These are phyloP conservation scores for Pelargonium citronellum DNA, from an alignment of 441 rosid genomes.

Conservation along the genomic window DNA sequence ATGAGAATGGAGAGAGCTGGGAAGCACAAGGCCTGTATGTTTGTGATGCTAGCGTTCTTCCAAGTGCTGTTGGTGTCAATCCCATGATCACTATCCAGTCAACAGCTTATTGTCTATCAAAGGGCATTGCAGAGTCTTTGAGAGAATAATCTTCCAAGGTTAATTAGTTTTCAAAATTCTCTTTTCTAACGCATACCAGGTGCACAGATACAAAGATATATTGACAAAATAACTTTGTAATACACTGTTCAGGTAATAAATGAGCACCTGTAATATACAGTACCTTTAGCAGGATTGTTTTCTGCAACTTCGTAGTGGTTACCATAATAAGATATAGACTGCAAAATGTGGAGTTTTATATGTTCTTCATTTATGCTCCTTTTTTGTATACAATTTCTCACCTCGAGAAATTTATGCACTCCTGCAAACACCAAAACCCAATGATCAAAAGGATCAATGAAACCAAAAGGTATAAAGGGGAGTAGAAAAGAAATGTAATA, in stretches of 20 bases:
- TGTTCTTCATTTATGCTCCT: background rate
- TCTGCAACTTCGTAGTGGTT: background rate
- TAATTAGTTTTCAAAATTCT: background rate
- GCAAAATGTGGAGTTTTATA: background rate
- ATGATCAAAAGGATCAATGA: background rate
- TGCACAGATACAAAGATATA: background rate
- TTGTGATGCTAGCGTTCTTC: slow-evolving; percentile 77
- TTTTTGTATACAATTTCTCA: background rate
- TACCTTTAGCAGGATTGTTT: background rate
- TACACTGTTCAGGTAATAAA: background rate
- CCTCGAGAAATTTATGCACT: background rate
- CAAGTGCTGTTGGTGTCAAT: slow-evolving; percentile 80
- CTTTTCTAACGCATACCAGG: background rate
- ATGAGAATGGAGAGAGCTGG: slow-evolving; percentile 84
- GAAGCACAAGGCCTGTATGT: slow-evolving; percentile 82
- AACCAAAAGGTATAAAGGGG: no score
- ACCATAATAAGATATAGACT: background rate
- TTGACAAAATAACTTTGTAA: background rate
- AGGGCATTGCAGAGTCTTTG: slow-evolving; percentile 35
- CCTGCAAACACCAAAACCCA: slow-evolving; percentile 2
- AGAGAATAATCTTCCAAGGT: background rate
- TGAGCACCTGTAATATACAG: background rate
- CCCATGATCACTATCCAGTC: slow-evolving; percentile 91
- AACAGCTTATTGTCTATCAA: slow-evolving; percentile 73
- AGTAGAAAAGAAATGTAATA: no score